Evolutionary conservation across 192 early-diverging fungal genomes (phyloP).

Genomic region (Coemansia asiatica): DNA sequence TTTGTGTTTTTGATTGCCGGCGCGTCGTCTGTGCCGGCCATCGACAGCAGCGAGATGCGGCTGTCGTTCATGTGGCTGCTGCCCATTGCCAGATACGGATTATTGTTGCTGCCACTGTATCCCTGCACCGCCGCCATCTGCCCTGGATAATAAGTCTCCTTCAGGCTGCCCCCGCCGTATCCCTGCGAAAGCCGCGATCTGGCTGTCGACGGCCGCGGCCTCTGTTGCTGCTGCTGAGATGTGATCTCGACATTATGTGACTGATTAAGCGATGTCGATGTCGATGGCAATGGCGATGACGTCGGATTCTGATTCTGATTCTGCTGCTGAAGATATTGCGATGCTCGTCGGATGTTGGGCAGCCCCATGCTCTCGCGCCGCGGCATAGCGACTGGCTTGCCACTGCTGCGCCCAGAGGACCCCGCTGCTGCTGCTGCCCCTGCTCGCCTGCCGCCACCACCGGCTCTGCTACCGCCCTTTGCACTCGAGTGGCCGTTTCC

Average conservation of each 20-base stretch:
- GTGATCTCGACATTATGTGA: constrained; percentile 28
- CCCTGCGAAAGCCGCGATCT: constrained; percentile 47
- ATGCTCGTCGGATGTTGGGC: constrained; percentile 9
- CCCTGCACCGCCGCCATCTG: neutral
- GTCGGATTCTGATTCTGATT: neutral
- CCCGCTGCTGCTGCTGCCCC: neutral
- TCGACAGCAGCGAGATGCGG: constrained; percentile 45
- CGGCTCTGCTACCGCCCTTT: constrained; percentile 10
- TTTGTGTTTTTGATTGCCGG: constrained; percentile 25
- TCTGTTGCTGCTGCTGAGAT: constrained; percentile 12
- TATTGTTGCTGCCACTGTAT: constrained; percentile 4
- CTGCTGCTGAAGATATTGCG: neutral
- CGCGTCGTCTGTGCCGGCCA: constrained; percentile 30
- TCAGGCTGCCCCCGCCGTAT: constrained; percentile 30
- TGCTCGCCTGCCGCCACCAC: constrained; percentile 11
- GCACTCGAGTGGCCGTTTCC: constrained; percentile 15
- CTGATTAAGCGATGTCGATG: constrained; percentile 7
- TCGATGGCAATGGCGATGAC: neutral
- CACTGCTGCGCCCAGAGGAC: neutral
- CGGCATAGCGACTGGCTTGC: constrained; percentile 5
- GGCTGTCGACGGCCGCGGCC: constrained; percentile 31
- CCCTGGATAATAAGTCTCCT: constrained; percentile 18
- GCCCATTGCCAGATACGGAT: constrained; percentile 25
- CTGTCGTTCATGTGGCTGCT: constrained; percentile 30
- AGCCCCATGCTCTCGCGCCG: constrained; percentile 23